These are phyloP conservation scores for Massarina eburnea DNA, from an alignment of 2,329 filamentous ascomycete species.

Conservation along the genomic window DNA sequence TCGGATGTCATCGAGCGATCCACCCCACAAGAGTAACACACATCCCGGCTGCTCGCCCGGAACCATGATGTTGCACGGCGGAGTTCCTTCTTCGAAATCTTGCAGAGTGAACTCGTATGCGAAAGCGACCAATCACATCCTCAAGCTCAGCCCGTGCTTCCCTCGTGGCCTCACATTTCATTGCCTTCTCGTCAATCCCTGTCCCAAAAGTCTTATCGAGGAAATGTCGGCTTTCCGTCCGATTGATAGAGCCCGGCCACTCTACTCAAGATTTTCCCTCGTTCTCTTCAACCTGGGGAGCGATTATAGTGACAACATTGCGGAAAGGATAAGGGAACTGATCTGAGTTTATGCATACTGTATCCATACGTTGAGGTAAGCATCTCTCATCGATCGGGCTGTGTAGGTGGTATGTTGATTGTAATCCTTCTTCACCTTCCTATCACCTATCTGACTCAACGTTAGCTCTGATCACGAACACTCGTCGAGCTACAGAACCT, in stretches of 20 bases:
- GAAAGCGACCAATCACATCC: constrained; percentile 5
- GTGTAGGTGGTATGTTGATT: not conserved
- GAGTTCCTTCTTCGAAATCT: no score
- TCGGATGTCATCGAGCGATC: no score
- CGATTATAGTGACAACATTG: not conserved
- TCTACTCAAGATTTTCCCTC: constrained; percentile 2
- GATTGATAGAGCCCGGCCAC: constrained; percentile 14
- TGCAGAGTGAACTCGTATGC: not conserved
- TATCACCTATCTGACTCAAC: not conserved
- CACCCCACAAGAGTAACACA: no score
- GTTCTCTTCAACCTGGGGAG: not conserved
- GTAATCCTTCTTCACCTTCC: no score
- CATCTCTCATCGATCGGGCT: not conserved
- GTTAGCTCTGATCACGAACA: no score
- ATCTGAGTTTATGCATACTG: not conserved
- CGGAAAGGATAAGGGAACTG: constrained; percentile 4
- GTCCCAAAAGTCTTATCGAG: constrained; percentile 7
- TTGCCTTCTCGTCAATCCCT: constrained; percentile 9
- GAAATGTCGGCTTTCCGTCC: constrained; percentile 4
- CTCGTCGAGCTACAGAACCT: no score
- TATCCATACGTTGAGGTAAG: no score
- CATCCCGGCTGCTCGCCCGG: no score
- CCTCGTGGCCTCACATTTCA: constrained; percentile 5
- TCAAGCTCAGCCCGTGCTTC: constrained; percentile 6
- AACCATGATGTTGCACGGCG: no score